Evolutionary conservation across 2,329 filamentous ascomycete genomes (phyloP), one percentile per base, ranked within the genome.

Genomic region (Apiospora kogelbergensis): DNA sequence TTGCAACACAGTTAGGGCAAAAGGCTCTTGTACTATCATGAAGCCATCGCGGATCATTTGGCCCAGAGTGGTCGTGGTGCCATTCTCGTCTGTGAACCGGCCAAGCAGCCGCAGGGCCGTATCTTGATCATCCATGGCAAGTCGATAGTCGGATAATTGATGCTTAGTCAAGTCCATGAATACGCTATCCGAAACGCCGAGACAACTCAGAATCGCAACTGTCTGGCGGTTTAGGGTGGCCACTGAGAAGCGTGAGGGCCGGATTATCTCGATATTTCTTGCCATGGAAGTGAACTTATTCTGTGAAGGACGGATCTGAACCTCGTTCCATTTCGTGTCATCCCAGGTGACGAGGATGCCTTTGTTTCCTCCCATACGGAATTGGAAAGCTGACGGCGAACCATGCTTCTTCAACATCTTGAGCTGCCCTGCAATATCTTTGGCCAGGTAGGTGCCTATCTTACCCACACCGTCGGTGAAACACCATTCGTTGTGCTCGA

Each of bases 391-490:
- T 0, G 94, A 97, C 0, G 96, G 95, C 6, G 88, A 82, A 5
- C 86, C 80, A 1, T 84, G 80, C 1, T 86, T 80, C 15, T 85
- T 84, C 24, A 84, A 81, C 40, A 94, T 78, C 0, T 86, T 86
- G 70, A 97, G 88, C 72, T 96, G 91, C 17, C 88, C 82, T 10
- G 90, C 87, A 60, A 97, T 89, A 80, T 96, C 88, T 37, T 89
- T 83, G 0, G 94, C 93, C 26, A 97, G 83, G 70, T 93, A 90
- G 0, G 80, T 81, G 0, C 95, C 98, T n/a, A 99, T 93, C 77
- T 94, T 97, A 1, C 96, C 96, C 3, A 98, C 93, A 0, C 96
- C 96, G 75, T 99, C 96, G 0, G 93, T 96, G 78, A 98, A 99
- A 70, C 84, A 91, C 75, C 89, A 90, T 0, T 84, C 87, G 63